Evolutionary conservation across 768 basidiomycete species (phyloP).

Genomic region (Naganishia vaughanmartiniae): DNA sequence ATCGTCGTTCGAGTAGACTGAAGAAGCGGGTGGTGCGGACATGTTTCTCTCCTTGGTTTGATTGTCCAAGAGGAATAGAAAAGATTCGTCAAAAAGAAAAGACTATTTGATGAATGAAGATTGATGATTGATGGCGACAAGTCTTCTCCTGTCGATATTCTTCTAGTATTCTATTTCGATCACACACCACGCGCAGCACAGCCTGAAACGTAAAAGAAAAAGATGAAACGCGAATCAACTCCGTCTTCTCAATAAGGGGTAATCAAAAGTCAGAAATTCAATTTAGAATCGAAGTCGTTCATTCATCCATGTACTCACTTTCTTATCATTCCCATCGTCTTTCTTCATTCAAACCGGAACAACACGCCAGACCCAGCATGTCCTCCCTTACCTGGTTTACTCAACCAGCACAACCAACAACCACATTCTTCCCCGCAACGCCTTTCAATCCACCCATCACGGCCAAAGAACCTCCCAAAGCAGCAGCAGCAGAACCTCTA

Average conservation of each 20-base stretch:
- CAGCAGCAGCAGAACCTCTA: not conserved
- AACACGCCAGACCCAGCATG: not conserved
- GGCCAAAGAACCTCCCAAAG: not conserved
- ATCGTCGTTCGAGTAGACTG: slow-evolving; percentile 16
- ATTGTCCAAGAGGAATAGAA: not conserved
- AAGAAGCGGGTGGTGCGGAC: slow-evolving; percentile 4
- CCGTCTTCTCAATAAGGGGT: not conserved
- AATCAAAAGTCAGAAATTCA: too few relatives aligned
- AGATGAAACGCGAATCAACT: not conserved
- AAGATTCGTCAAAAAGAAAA: not conserved
- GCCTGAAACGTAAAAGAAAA: not conserved
- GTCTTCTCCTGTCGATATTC: too few relatives aligned
- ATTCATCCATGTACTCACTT: not conserved
- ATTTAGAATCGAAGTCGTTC: too few relatives aligned
- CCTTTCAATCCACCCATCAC: not conserved
- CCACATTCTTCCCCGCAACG: slow-evolving; percentile 5
- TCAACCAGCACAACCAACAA: not conserved
- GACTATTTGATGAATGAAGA: not conserved
- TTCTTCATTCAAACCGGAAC: not conserved
- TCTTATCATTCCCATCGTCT: not conserved
- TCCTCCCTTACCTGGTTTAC: slow-evolving; percentile 8
- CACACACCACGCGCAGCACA: not conserved
- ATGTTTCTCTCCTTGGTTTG: not conserved
- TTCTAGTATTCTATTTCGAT: not conserved
- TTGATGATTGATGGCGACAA: too few relatives aligned